These are phyloP conservation scores for Pistacia atlantica DNA, from an alignment of 345 rosid genomes.

Conservation along the genomic window DNA sequence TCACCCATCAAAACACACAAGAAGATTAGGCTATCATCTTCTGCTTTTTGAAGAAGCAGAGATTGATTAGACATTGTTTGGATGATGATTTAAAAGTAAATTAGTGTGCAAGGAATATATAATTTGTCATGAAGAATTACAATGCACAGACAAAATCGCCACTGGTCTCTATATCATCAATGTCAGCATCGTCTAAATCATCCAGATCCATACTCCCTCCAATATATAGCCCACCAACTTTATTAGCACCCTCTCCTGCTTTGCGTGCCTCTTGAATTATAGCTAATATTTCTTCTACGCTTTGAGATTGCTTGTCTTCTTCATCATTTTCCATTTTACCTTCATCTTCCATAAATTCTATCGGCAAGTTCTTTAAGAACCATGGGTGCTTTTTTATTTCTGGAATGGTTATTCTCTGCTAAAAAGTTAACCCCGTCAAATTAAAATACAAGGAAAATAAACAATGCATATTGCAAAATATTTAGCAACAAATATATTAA, in stretches of 20 bases:
- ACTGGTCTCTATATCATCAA: slow-evolving; percentile 58
- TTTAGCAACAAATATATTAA: neutral
- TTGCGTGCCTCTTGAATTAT: slow-evolving; percentile 79
- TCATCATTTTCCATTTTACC: slow-evolving; percentile 27
- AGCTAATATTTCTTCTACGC: slow-evolving; percentile 60
- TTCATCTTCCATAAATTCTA: slow-evolving; percentile 48
- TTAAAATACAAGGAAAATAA: neutral
- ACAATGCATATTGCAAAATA: neutral
- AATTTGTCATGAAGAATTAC: slow-evolving; percentile 16
- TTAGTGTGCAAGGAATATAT: too few species aligned
- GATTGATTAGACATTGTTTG: too few species aligned
- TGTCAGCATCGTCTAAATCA: slow-evolving; percentile 69
- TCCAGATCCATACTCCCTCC: slow-evolving; percentile 78
- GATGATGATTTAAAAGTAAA: too few species aligned
- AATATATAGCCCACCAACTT: slow-evolving; percentile 39
- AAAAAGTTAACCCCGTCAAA: neutral
- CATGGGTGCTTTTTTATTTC: slow-evolving; percentile 70
- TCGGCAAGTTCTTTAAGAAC: slow-evolving; percentile 55
- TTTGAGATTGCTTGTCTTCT: slow-evolving; percentile 48
- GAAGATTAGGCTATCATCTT: too few species aligned
- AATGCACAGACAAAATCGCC: slow-evolving; percentile 90
- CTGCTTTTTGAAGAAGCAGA: too few species aligned
- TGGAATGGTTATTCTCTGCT: slow-evolving; percentile 65
- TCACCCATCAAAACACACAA: too few species aligned
- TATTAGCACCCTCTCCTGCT: slow-evolving; percentile 36